These are phyloP conservation scores for Hymenoscyphus repandus DNA, from an alignment of 2,329 filamentous ascomycete species.

Conservation along the genomic window DNA sequence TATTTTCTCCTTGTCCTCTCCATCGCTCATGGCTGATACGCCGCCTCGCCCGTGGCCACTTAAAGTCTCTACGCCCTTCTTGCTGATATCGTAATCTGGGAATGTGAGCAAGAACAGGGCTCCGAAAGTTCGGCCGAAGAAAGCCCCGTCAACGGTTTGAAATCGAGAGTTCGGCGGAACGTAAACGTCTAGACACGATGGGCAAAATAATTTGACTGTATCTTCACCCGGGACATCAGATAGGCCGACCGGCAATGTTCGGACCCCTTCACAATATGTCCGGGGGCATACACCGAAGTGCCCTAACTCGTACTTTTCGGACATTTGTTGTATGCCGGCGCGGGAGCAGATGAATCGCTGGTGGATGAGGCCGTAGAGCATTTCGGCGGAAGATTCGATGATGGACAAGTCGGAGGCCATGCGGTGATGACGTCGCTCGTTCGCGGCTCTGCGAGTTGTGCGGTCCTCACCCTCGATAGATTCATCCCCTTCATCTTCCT, in stretches of 20 bases:
- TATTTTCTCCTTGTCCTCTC: conserved; percentile 46
- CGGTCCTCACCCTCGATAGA: conserved; percentile 59
- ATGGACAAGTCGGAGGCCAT: conserved; percentile 91
- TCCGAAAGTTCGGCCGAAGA: conserved; percentile 96
- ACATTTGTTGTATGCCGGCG: conserved; percentile 97
- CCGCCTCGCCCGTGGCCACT: conserved; percentile 31
- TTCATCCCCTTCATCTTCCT: conserved; percentile 66
- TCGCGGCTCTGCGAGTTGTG: conserved; percentile 38
- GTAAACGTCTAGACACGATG: conserved; percentile 93
- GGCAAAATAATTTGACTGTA: conserved; percentile 97
- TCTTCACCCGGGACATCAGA: conserved; percentile 95
- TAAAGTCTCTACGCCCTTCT: conserved; percentile 59
- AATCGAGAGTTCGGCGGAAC: conserved; percentile 96
- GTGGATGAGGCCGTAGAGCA: conserved; percentile 96
- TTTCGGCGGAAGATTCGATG: conserved; percentile 95
- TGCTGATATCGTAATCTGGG: conserved; percentile 85
- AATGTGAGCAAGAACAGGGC: conserved; percentile 98
- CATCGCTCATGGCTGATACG: conserved; percentile 37
- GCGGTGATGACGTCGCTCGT: conserved; percentile 71
- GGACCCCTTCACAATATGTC: conserved; percentile 83
- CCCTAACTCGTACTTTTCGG: conserved; percentile 95
- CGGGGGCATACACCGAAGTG: conserved; percentile 97
- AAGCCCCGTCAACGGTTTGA: conserved; percentile 94
- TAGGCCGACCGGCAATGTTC: conserved; percentile 87
- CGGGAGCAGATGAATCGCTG: conserved; percentile 97